These are phyloP conservation scores for Lecanoromycetidae sp. DNA, from an alignment of 2,329 filamentous ascomycete genomes.

Conservation along the genomic window DNA sequence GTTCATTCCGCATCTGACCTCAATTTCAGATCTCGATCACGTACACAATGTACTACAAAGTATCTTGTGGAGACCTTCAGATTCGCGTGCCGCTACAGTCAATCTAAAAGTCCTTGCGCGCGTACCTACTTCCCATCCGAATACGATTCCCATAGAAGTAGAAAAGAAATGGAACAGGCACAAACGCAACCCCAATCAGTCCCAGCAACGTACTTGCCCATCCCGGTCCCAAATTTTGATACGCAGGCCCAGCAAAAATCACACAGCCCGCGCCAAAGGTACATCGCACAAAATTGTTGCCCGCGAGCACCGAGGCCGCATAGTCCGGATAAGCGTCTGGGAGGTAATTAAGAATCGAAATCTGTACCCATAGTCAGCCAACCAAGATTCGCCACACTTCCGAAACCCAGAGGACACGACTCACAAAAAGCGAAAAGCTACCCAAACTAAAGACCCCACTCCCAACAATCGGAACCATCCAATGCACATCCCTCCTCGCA, in stretches of 20 bases:
- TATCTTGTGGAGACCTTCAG: not conserved
- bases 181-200: conserved; percentile 22
- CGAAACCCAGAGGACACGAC: not conserved
- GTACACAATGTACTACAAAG: not conserved
- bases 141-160: conserved; percentile 9
- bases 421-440: conserved; percentile 32
- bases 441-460: conserved; percentile 31
- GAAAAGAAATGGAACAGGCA: conserved; percentile 27
- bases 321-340: conserved; percentile 28
- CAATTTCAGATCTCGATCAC: not conserved
- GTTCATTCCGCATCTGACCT: no score
- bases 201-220: conserved; percentile 26
- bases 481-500: conserved; percentile 25
- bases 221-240: conserved; percentile 21
- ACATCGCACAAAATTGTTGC: conserved; percentile 26
- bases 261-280: conserved; percentile 25
- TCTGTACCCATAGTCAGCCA: conserved; percentile 14
- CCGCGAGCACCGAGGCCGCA: conserved; percentile 27
- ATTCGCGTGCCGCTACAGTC: not conserved
- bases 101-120: conserved; percentile 13
- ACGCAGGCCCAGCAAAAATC: conserved; percentile 26
- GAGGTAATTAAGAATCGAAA: conserved; percentile 33
- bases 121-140: conserved; percentile 1
- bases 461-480: conserved; percentile 31
- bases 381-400: not conserved